These are phyloP conservation scores for Pelagophyceae sp. DNA, from an alignment of 352 stramenopile species.

Conservation along the genomic window DNA sequence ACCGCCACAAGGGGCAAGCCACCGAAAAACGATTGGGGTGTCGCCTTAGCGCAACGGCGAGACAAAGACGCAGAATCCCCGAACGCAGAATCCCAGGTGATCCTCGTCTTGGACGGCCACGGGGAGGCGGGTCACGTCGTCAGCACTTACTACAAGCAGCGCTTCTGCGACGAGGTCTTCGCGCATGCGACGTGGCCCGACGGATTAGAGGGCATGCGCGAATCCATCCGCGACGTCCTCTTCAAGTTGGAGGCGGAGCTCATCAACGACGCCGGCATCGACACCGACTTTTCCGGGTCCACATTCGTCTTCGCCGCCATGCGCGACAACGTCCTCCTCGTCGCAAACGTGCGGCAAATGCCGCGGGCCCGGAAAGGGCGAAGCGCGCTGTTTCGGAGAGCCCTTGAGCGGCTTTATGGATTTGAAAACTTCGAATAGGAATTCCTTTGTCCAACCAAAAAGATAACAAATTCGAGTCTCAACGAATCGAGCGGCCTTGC, in stretches of 20 bases:
- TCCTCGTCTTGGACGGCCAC: constrained; percentile 93
- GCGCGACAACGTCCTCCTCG: constrained; percentile 34
- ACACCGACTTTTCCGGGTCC: constrained; percentile 81
- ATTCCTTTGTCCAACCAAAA: no score
- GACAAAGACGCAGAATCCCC: no score
- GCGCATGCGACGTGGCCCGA: constrained; percentile 68
- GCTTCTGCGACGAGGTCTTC: constrained; percentile 76
- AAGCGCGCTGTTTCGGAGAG: no score
- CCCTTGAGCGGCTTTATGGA: no score
- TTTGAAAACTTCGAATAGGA: no score
- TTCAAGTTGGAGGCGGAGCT: constrained; percentile 66
- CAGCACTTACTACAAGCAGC: constrained; percentile 70
- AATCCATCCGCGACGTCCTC: constrained; percentile 47
- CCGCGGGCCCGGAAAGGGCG: no score
- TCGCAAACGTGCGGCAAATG: constrained; percentile 2
- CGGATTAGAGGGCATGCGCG: constrained; percentile 53
- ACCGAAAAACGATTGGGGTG: no score
- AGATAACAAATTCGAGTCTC: no score
- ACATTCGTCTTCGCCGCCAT: constrained; percentile 63
- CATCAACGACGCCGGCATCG: constrained; percentile 62
- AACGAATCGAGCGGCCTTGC: no score
- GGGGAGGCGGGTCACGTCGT: constrained; percentile 87
- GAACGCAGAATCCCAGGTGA: constrained; percentile 18
- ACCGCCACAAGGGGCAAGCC: no score
- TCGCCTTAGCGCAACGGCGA: no score